Conservation (phyloP, 2,329 filamentous ascomycete species). For the Coniochaeta sp. region DNA sequence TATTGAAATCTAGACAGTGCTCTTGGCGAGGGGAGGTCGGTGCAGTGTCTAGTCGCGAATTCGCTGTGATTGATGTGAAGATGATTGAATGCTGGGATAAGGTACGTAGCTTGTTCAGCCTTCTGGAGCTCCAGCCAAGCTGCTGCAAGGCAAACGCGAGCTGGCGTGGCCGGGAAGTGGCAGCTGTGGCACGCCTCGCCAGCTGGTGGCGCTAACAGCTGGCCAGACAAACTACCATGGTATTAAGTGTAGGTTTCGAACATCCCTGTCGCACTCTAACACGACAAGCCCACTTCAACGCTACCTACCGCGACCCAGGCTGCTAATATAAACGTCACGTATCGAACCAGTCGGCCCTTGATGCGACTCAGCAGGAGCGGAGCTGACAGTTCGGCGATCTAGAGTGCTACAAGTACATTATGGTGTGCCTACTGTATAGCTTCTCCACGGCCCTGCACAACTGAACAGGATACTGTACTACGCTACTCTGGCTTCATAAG, state of each 20-base stretch:
- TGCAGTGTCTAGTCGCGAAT: neutral
- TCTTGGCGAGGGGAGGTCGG: neutral
- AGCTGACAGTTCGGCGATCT: neutral
- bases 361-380: neutral
- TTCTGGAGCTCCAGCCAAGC: constrained; percentile 2
- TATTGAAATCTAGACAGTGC: constrained; percentile 7
- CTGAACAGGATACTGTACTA: neutral
- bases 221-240: neutral
- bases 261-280: neutral
- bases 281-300: neutral
- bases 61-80: neutral
- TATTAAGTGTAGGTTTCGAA: too few relatives aligned
- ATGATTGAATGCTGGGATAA: neutral
- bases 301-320: neutral
- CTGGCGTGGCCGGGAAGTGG: constrained; percentile 6
- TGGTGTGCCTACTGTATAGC: too few relatives aligned
- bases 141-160: constrained; percentile 8
- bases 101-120: constrained; percentile 1
- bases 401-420: too few relatives aligned
- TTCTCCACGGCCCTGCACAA: neutral
- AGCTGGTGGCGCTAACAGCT: neutral
- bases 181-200: neutral
- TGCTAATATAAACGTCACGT: neutral
- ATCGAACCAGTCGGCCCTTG: neutral
- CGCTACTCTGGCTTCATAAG: neutral